Percentiles rank a stretch among this genome's conserved stretches.
These are phyloP conservation scores for Ceraceosorus guamensis DNA, from an alignment of 1,284 basidiomycete species.

Conservation along the genomic window DNA sequence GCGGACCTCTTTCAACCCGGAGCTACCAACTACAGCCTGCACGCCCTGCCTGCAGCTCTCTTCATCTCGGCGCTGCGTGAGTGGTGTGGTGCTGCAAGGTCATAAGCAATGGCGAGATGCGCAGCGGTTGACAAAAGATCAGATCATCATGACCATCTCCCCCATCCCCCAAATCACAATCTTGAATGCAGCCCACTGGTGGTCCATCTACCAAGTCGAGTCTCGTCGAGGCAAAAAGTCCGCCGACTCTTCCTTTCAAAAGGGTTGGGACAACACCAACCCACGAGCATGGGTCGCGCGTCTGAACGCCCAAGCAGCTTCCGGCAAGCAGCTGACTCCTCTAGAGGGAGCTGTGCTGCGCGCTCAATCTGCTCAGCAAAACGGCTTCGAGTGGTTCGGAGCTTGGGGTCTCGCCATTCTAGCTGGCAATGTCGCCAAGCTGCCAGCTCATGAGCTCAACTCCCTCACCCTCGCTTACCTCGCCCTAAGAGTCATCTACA, in stretches of 20 bases:
- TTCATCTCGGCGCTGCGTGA: constrained; percentile 16
- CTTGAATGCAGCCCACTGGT: constrained; percentile 27
- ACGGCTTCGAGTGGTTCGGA: constrained; percentile 14
- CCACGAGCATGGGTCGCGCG: constrained; percentile 24
- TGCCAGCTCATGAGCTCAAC: constrained; percentile 31
- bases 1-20: background rate
- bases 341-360: constrained; percentile 27
- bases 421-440: constrained; percentile 26
- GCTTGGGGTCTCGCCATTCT: constrained; percentile 11
- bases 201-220: constrained; percentile 30
- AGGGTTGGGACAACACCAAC: constrained; percentile 38
- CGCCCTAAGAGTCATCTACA: constrained; percentile 24
- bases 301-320: constrained; percentile 19
- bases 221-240: constrained; percentile 14
- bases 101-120: no score
- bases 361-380: constrained; percentile 19
- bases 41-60: constrained; percentile 14
- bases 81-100: no score
- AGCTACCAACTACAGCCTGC: constrained; percentile 18
- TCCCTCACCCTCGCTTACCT: constrained; percentile 24
- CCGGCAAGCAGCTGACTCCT: constrained; percentile 16
- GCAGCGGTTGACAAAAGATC: no score
- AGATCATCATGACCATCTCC: no score
- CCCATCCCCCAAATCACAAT: background rate
- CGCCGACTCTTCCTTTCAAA: constrained; percentile 16